Evolutionary conservation across 78 protist genomes (phyloP), one percentile per base, ranked within the genome.

Genomic region (Protostelium mycophagum): DNA sequence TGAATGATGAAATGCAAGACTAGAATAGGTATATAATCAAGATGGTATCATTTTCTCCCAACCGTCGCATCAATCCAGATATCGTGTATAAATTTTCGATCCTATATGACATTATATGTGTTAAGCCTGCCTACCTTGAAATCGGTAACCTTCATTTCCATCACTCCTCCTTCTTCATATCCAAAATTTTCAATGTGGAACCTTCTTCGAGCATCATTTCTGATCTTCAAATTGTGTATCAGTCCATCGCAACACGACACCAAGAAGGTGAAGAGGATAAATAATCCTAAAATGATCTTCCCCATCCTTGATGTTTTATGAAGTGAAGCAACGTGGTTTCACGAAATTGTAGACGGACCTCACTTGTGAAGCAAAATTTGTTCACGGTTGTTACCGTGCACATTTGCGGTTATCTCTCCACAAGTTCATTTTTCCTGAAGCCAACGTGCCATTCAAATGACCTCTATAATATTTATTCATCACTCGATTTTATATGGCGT

Each of bases 131-230:
- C 73, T 51, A 90, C 87, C 34, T 86, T 91, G 92, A 91, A 91
- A 87, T 87, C 83, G n/a, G 91, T 31, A 1, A 91, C 36, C 28
- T 28, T 63, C 25, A 36, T n/a, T 16, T 34, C 38, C 25, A 91
- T 85, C 1, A 86, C 39, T 88, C 94, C 94, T 29, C 63, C 85
- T 0, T 16, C 37, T 10, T 86, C 91, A 83, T 88, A 88, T 34
- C 94, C 94, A 87, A 91, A 91, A 1, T 88, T 38, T 84, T 91
- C 91, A 1, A 91, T 88, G 31, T 37, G 37, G 38, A 91, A 91
- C 28, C 29, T 0, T 36, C 35, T 37, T 85, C 94, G 31, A 36
- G 28, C 29, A 88, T 91, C 94, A 36, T 91, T 88, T n/a, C 38
- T 34, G 0, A 91, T 51, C 1, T 28, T 83, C n/a, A 91, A 36